A percentile compares a stretch with the other conserved stretches of the same genome.
phyloP scores from a whole-genome alignment of 2,329 filamentous ascomycete genomes.

The Zymoseptoria passerinii region DNA sequence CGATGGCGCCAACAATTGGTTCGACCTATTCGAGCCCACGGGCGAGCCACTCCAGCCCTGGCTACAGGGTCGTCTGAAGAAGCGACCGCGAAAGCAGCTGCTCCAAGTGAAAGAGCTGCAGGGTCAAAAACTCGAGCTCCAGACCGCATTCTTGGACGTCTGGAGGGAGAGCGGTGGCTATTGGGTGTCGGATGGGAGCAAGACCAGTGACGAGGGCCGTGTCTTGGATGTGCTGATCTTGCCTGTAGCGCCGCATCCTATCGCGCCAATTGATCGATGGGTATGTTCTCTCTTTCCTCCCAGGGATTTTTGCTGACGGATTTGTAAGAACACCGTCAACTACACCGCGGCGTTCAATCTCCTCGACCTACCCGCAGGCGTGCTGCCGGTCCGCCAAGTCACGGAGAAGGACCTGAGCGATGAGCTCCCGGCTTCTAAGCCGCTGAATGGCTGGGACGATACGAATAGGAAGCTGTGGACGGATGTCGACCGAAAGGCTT shows the following conservation, averaged over 20 bases:
- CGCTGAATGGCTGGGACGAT: conserved; percentile 52
- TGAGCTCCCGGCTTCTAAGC: conserved; percentile 33
- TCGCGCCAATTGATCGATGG: conserved; percentile 53
- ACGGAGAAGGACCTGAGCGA: conserved; percentile 42
- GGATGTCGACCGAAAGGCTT: conserved; percentile 45
- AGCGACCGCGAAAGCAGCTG: conserved; percentile 41
- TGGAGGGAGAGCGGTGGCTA: conserved; percentile 43
- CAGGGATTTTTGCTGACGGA: background rate
- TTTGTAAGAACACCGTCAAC: conserved; percentile 44
- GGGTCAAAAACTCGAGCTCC: conserved; percentile 43
- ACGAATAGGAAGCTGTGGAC: conserved; percentile 51
- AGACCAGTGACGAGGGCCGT: conserved; percentile 8
- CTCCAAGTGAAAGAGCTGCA: conserved; percentile 46
- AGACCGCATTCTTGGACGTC: conserved; percentile 49
- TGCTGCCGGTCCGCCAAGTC: conserved; percentile 48
- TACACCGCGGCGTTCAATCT: conserved; percentile 56
- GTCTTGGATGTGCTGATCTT: conserved; percentile 53
- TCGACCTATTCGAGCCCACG: conserved; percentile 48
- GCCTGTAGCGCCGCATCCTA: conserved; percentile 56
- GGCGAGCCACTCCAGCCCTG: conserved; percentile 53
- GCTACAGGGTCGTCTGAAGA: conserved; percentile 45
- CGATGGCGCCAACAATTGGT: conserved; percentile 49
- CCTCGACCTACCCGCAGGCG: conserved; percentile 54
- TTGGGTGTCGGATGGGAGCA: conserved; percentile 17
- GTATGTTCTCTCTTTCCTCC: background rate